A percentile compares a stretch with the other conserved stretches of the same genome.
These are phyloP conservation scores for Fragaria iinumae DNA, from an alignment of 306 rosid species.

Conservation along the genomic window DNA sequence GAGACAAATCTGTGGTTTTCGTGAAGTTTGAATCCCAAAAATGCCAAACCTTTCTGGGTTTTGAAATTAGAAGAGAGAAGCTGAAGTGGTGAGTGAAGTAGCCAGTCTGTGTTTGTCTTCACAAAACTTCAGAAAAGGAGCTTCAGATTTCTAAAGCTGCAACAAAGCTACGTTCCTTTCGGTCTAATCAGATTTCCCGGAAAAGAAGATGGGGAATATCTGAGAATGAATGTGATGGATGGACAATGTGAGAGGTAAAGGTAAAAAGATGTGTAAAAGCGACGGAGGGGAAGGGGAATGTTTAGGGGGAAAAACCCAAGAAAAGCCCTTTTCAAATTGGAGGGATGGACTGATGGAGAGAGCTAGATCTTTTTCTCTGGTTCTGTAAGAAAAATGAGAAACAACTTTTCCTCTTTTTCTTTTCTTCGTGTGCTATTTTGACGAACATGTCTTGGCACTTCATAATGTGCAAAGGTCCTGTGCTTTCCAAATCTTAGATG, in stretches of 20 bases:
- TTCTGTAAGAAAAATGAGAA: constrained; percentile 3
- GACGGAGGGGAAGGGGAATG: constrained; percentile 20
- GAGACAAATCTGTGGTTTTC: not conserved
- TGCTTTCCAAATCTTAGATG: not conserved
- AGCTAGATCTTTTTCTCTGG: constrained; percentile 4
- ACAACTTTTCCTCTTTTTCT: constrained; percentile 9
- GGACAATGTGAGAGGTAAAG: not conserved
- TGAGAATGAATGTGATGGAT: not conserved
- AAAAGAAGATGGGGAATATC: not conserved
- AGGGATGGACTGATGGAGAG: not conserved
- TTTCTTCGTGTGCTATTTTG: not conserved
- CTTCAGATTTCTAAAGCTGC: not conserved
- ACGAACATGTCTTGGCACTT: not conserved
- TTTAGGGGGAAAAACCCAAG: constrained; percentile 16
- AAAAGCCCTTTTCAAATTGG: constrained; percentile 18
- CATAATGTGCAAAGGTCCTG: not conserved
- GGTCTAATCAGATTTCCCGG: not conserved
- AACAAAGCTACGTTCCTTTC: not conserved
- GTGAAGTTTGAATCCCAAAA: not conserved
- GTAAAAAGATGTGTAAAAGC: constrained; percentile 12
- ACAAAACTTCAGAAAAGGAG: not conserved
- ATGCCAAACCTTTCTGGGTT: not conserved
- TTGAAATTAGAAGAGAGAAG: constrained; percentile 9
- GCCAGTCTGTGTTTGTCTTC: not conserved
- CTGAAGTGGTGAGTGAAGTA: not conserved